Conservation (phyloP, 2,329 filamentous ascomycete species). For the Trichoderma citrinoviride region DNA sequence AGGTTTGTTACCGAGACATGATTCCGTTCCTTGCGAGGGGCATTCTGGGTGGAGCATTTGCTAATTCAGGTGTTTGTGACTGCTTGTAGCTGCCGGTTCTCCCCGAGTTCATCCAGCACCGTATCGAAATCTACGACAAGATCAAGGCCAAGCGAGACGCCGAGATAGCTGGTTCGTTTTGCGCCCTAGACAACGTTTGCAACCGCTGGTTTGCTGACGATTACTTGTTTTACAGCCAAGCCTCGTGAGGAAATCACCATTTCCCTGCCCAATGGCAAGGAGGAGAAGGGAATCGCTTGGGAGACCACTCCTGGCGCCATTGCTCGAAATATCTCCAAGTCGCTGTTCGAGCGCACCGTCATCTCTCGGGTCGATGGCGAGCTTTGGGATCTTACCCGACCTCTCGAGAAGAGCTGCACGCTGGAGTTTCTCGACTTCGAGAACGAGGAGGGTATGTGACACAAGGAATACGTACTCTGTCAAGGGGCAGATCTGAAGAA, state of each 20-base stretch:
- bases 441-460: conserved; percentile 36
- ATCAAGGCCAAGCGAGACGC: conserved; percentile 81
- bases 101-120: conserved; percentile 78
- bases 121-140: conserved; percentile 83
- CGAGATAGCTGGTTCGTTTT: conserved; percentile 54
- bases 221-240: conserved; percentile 43
- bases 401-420: conserved; percentile 82
- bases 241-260: conserved; percentile 72
- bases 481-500: too few species aligned
- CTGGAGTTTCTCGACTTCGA: conserved; percentile 85
- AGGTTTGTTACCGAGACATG: conserved; percentile 33
- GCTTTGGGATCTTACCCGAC: conserved; percentile 90
- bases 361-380: conserved; percentile 80
- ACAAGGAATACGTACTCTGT: background rate
- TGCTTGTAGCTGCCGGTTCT: conserved; percentile 42
- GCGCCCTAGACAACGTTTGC: background rate
- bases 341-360: conserved; percentile 78
- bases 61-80: background rate
- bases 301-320: conserved; percentile 85
- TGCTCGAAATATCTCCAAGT: conserved; percentile 78
- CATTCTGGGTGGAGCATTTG: background rate
- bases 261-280: conserved; percentile 68
- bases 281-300: conserved; percentile 76
- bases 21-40: background rate
- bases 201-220: background rate